phyloP scores from a whole-genome alignment of 2,329 filamentous ascomycete species.

The Ascochyta lentis region DNA sequence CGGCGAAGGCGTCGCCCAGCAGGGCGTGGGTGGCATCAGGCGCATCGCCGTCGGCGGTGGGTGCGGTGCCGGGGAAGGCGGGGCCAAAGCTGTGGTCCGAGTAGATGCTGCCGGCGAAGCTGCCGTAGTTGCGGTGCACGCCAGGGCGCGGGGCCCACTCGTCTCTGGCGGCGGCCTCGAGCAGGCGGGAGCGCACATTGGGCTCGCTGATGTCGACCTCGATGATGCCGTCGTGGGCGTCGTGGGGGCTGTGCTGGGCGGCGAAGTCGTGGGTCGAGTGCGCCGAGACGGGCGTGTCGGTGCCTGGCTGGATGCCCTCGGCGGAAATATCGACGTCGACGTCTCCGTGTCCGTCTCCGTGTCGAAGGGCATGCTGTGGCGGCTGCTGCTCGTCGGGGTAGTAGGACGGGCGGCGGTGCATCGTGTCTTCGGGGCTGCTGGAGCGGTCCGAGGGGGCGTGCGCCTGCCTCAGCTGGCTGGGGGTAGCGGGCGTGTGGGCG shows the following conservation, averaged over 20 bases:
- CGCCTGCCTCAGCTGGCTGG: conserved; percentile 52
- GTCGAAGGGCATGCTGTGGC: background rate
- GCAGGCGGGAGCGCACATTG: conserved; percentile 48
- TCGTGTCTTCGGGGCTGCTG: conserved; percentile 52
- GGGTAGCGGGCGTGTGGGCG: conserved; percentile 45
- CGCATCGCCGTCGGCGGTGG: conserved; percentile 34
- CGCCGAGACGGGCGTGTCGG: conserved; percentile 36
- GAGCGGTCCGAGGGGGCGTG: conserved; percentile 51
- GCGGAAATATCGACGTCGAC: conserved; percentile 32
- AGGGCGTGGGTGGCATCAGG: conserved; percentile 48
- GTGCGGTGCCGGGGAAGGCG: conserved; percentile 42
- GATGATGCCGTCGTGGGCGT: conserved; percentile 20
- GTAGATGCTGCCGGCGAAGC: conserved; percentile 60
- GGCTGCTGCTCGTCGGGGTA: conserved; percentile 26
- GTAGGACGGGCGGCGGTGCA: conserved; percentile 32
- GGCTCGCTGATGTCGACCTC: conserved; percentile 39
- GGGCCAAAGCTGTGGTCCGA: conserved; percentile 50
- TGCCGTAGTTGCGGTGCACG: conserved; percentile 61
- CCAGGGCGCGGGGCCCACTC: conserved; percentile 59
- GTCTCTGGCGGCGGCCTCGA: conserved; percentile 48
- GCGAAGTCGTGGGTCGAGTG: conserved; percentile 11
- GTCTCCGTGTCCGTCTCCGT: background rate
- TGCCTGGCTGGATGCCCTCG: conserved; percentile 41
- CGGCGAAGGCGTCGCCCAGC: conserved; percentile 53
- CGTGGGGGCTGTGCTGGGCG: conserved; percentile 6